A percentile compares a stretch with the other conserved stretches of the same genome.
Evolutionary conservation across 2,329 filamentous ascomycete species (phyloP).

Genomic region (Helminthosporium solani): DNA sequence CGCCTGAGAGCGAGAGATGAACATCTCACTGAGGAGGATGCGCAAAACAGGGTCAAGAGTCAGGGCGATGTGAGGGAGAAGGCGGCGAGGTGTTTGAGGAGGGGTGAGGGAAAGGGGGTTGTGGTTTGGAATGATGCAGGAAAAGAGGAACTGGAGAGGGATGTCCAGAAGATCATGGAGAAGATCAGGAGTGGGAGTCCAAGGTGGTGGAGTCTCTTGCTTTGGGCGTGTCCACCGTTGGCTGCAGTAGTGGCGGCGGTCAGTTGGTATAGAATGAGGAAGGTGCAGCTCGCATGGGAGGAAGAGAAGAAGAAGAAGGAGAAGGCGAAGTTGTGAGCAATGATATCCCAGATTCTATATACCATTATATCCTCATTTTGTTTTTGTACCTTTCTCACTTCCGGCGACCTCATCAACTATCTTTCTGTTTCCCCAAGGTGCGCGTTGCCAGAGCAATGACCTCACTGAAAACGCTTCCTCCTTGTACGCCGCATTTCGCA

Average conservation of each 20-base stretch:
- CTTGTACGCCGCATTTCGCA: too few relatives aligned
- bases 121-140: slow-evolving; percentile 90
- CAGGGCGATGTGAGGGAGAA: slow-evolving; percentile 86
- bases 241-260: slow-evolving; percentile 68
- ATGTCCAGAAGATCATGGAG: slow-evolving; percentile 66
- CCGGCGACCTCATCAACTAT: background rate
- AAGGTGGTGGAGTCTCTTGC: slow-evolving; percentile 78
- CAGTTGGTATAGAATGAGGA: slow-evolving; percentile 71
- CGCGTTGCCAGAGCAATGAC: background rate
- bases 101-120: slow-evolving; percentile 64
- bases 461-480: background rate
- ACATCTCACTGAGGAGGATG: slow-evolving; percentile 81
- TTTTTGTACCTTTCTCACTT: background rate
- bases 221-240: slow-evolving; percentile 70
- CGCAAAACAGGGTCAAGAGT: slow-evolving; percentile 78
- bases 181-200: slow-evolving; percentile 66
- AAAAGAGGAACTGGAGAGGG: slow-evolving; percentile 65
- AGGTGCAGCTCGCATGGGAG: slow-evolving; percentile 71
- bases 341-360: background rate
- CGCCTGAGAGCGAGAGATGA: slow-evolving; percentile 72
- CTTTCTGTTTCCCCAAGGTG: too few relatives aligned
- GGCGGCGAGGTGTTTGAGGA: slow-evolving; percentile 69
- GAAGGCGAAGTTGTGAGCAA: slow-evolving; percentile 53
- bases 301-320: slow-evolving; percentile 53
- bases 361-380: background rate